These are phyloP conservation scores for Crithidia expoeki DNA, from an alignment of 208 protist genomes.

Conservation along the genomic window DNA sequence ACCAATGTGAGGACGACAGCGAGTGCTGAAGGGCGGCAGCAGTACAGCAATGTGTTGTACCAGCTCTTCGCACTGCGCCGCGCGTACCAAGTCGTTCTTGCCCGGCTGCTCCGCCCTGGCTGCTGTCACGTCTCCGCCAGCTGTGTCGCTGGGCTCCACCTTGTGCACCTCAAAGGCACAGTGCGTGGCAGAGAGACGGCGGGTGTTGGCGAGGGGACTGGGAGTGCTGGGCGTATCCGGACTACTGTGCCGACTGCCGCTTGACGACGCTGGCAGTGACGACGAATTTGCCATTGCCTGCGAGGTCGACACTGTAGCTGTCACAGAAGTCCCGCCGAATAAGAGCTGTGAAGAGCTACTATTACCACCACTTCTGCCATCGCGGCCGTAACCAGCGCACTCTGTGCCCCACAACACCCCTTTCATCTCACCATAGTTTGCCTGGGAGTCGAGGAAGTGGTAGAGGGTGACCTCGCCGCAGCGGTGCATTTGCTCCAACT, in stretches of 20 bases:
- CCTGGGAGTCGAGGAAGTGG: slow-evolving; percentile 49
- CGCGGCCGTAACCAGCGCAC: neutral
- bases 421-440: slow-evolving; percentile 43
- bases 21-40: slow-evolving; percentile 54
- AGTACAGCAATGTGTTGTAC: slow-evolving; percentile 71
- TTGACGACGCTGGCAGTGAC: neutral
- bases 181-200: neutral
- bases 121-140: neutral
- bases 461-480: slow-evolving; percentile 17
- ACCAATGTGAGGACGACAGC: slow-evolving; percentile 56
- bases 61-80: slow-evolving; percentile 69
- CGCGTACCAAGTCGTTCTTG: slow-evolving; percentile 41
- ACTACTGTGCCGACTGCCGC: neutral
- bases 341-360: neutral
- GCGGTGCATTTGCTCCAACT: slow-evolving; percentile 6
- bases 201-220: slow-evolving; percentile 1
- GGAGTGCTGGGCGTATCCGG: neutral
- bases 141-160: neutral
- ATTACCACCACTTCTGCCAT: neutral
- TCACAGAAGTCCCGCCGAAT: neutral
- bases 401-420: slow-evolving; percentile 25
- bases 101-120: neutral
- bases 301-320: neutral
- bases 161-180: neutral
- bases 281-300: too few relatives aligned